Conservation (phyloP, 352 stramenopile species). For the Globisporangium apiculatum region DNA sequence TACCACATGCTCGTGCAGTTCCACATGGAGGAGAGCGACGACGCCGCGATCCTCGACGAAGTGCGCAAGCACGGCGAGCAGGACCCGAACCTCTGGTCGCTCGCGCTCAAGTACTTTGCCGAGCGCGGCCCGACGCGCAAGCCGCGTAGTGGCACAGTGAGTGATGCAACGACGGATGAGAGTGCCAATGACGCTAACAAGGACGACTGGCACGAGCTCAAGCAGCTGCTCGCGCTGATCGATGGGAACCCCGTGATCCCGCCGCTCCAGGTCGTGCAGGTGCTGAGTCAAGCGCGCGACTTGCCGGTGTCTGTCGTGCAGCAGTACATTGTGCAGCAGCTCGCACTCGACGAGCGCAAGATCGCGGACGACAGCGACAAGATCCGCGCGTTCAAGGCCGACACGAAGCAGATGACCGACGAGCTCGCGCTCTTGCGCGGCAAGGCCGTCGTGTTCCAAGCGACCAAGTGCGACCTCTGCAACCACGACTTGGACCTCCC, state of each 20-base stretch:
- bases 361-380: constrained; percentile 84
- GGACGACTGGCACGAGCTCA: constrained; percentile 76
- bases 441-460: constrained; percentile 86
- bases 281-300: constrained; percentile 77
- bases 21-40: constrained; percentile 90
- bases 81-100: constrained; percentile 86
- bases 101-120: constrained; percentile 88
- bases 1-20: constrained; percentile 93
- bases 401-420: constrained; percentile 89
- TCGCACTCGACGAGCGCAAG: constrained; percentile 70
- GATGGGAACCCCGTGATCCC: constrained; percentile 78
- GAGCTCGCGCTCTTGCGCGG: constrained; percentile 78
- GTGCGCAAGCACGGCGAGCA: constrained; percentile 87
- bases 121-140: constrained; percentile 73
- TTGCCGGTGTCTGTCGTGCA: constrained; percentile 78
- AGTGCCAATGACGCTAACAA: neutral
- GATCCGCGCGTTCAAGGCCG: constrained; percentile 80
- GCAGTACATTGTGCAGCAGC: constrained; percentile 82
- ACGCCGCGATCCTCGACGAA: constrained; percentile 84
- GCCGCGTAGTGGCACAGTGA: constrained; percentile 20
- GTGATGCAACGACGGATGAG: too few species aligned
- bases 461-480: constrained; percentile 86
- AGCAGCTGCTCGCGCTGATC: constrained; percentile 71
- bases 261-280: constrained; percentile 79
- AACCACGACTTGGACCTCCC: constrained; percentile 87